These are phyloP conservation scores for Withania somnifera DNA, from an alignment of 305 asterid genomes.

Conservation along the genomic window DNA sequence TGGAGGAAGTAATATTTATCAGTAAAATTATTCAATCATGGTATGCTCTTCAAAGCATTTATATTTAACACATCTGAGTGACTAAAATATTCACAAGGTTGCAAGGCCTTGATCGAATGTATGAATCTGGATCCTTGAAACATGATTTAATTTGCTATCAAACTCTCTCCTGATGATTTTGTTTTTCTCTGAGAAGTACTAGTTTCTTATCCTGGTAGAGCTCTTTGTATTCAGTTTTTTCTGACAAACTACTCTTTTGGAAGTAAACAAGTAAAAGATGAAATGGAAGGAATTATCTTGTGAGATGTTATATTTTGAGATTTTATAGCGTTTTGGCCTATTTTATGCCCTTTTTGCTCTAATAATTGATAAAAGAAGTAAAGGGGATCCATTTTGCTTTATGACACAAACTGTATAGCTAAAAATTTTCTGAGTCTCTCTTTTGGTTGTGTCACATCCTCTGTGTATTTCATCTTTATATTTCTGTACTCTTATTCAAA, in stretches of 20 bases:
- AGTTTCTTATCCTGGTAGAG: not conserved
- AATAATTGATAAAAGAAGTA: not conserved
- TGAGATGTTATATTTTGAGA: not conserved
- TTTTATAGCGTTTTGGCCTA: not conserved
- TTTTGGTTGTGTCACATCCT: not conserved
- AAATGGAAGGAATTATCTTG: not conserved
- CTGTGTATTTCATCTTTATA: not conserved
- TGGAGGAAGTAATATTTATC: not conserved
- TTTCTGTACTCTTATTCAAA: slow-evolving; percentile 8
- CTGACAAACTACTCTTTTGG: not conserved
- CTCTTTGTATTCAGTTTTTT: not conserved
- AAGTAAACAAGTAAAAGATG: not conserved
- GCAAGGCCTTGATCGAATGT: not conserved
- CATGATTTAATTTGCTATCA: not conserved
- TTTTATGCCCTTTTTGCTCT: not conserved
- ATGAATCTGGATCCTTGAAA: not conserved
- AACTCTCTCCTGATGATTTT: not conserved
- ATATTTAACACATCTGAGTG: not conserved
- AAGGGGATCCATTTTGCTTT: not conserved
- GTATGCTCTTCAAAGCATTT: not conserved
- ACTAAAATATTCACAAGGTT: not conserved
- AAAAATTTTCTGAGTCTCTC: not conserved
- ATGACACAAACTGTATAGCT: not conserved
- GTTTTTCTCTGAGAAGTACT: not conserved
- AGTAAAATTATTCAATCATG: not conserved